Evolutionary conservation across 129 eudicot species (phyloP).

Genomic region (Escallonia herrerae): DNA sequence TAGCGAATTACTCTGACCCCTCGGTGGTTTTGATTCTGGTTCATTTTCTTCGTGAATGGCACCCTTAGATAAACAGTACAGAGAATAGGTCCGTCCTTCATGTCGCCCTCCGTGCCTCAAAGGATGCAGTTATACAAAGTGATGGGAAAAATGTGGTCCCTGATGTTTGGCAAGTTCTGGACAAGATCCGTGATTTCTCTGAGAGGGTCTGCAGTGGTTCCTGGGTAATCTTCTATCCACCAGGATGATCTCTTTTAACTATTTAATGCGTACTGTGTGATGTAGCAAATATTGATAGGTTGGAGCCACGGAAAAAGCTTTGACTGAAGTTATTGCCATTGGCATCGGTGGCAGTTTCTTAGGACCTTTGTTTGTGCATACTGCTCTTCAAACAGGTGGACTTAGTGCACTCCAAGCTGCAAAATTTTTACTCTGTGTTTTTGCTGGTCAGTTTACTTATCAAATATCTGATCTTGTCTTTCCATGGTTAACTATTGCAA

Average conservation of each 20-base stretch:
- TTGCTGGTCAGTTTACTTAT: neutral
- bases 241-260: conserved; percentile 1
- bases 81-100: conserved; percentile 94
- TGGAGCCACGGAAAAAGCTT: conserved; percentile 86
- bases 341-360: conserved; percentile 99
- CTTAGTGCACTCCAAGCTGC: conserved; percentile 3
- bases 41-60: conserved; percentile 5
- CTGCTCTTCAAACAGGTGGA: conserved; percentile 97
- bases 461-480: conserved; percentile 1
- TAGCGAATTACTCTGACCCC: neutral
- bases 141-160: conserved; percentile 98
- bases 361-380: conserved; percentile 97
- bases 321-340: conserved; percentile 79
- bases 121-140: conserved; percentile 66
- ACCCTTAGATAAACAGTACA: conserved; percentile 80
- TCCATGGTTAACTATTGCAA: neutral
- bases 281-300: conserved; percentile 31
- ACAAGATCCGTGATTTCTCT: conserved; percentile 81
- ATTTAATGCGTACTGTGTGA: neutral
- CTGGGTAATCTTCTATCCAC: conserved; percentile 51
- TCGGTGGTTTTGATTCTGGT: neutral
- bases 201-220: conserved; percentile 91
- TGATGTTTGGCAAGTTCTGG: conserved; percentile 96
- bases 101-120: conserved; percentile 93
- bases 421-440: conserved; percentile 2